Evolutionary conservation across 2,329 filamentous ascomycete genomes (phyloP), one percentile per base, ranked within the genome.

Genomic region (Colletotrichum sp.): DNA sequence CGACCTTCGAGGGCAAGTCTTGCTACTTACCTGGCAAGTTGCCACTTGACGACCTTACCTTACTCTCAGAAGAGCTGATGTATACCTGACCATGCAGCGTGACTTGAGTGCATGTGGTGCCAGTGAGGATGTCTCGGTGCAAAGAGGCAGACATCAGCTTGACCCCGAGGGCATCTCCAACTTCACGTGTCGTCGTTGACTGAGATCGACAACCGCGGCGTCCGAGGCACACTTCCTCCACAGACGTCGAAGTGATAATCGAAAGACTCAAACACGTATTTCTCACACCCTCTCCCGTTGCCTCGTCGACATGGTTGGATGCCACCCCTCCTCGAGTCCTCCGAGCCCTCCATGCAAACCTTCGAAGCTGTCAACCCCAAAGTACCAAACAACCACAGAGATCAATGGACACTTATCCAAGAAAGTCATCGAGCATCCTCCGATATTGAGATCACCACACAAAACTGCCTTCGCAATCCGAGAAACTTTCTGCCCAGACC

Each of bases 381-480:
- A n/a, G 39, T 48, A 48, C 18, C 39, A 48, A 48, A 48, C 5
- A n/a, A n/a, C 9, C 39, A 7, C 6, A 0, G 18, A 48, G 39
- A 48, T 0, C 0, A 48, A 48, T n/a, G 39, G 39, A 22, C 39
- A 48, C 39, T 48, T 0, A 2, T n/a, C 39, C 39, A 44, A n/a
- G 39, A 44, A 2, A 44, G 0, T 44, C 1, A 12, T 4, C 39
- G 0, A 44, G 9, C 3, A 4, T n/a, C 39, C 1, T 44, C 18
- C 0, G 39, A 48, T 48, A 48, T 48, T 48, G 39, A 48, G 39
- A 48, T 48, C 39, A 48, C 39, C 39, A 0, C 18, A 48, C 39
- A n/a, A 0, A 0, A 0, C 0, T n/a, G 5, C 39, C 39, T 0
- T 44, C 39, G 39, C 18, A 48, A 48, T 48, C 39, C 39, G 39